A percentile compares a stretch with the other conserved stretches of the same genome.
These are phyloP conservation scores for Eucalyptus tenuipes DNA, from an alignment of 345 rosid genomes.

Conservation along the genomic window DNA sequence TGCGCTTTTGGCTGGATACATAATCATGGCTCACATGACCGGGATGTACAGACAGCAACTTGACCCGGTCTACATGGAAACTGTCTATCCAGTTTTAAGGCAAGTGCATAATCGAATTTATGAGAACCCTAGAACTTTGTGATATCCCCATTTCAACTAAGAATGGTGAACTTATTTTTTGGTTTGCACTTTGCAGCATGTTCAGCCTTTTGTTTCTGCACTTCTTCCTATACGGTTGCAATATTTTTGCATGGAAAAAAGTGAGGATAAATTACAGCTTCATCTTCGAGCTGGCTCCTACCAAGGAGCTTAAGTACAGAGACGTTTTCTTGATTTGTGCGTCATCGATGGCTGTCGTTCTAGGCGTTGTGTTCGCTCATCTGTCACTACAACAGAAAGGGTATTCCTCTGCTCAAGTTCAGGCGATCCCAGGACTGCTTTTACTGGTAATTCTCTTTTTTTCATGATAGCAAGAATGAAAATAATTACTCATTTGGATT, in stretches of 20 bases:
- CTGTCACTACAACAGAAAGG: slow-evolving; percentile 65
- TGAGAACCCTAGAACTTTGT: neutral
- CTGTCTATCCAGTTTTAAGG: slow-evolving; percentile 93
- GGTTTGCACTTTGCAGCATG: slow-evolving; percentile 58
- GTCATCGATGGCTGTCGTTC: slow-evolving; percentile 58
- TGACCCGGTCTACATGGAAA: slow-evolving; percentile 86
- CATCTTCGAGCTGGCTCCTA: slow-evolving; percentile 75
- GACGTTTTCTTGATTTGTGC: slow-evolving; percentile 86
- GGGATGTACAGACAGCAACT: slow-evolving; percentile 67
- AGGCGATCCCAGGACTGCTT: slow-evolving; percentile 82
- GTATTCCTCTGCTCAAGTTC: slow-evolving; percentile 57
- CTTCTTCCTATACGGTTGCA: slow-evolving; percentile 86
- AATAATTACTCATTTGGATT: neutral
- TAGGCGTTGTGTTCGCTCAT: slow-evolving; percentile 80
- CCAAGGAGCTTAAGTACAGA: slow-evolving; percentile 84
- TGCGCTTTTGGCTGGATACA: slow-evolving; percentile 82
- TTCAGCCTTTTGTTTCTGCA: slow-evolving; percentile 83
- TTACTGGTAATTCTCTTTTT: slow-evolving; percentile 38
- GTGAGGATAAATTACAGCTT: slow-evolving; percentile 86
- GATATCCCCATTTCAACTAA: neutral
- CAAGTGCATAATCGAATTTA: slow-evolving; percentile 16
- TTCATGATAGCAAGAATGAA: neutral
- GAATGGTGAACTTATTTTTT: neutral
- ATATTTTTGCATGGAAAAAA: slow-evolving; percentile 87
- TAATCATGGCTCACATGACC: slow-evolving; percentile 72